These are phyloP conservation scores for Nothophaeocryptopus gaeumannii DNA, from an alignment of 2,329 filamentous ascomycete species.

Conservation along the genomic window DNA sequence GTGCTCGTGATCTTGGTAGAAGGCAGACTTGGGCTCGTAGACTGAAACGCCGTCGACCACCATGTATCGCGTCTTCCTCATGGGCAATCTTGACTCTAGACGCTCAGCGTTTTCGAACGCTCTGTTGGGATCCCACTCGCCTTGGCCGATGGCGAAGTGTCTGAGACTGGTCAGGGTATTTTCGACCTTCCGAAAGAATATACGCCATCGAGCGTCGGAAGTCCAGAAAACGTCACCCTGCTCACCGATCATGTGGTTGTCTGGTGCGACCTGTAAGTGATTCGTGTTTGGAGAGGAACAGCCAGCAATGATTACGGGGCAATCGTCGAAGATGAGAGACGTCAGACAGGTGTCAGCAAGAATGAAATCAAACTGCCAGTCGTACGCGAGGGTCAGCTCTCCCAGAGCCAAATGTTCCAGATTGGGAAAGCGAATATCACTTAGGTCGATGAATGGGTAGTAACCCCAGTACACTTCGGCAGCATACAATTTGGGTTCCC, in stretches of 20 bases:
- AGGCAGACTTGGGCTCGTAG: no score
- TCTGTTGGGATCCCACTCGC: no score
- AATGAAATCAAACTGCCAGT: conserved; percentile 51
- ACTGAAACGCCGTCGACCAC: no score
- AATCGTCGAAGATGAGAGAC: conserved; percentile 46
- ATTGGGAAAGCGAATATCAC: conserved; percentile 36
- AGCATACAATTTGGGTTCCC: background rate
- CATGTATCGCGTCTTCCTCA: no score
- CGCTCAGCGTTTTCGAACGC: no score
- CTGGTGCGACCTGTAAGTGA: background rate
- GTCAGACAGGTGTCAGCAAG: conserved; percentile 41
- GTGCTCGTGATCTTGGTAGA: no score
- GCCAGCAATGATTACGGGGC: conserved; percentile 26
- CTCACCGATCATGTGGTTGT: background rate
- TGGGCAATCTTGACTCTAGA: no score
- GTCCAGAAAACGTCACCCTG: background rate
- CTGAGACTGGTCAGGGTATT: conserved; percentile 1
- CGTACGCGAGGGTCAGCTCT: conserved; percentile 44
- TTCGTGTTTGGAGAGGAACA: background rate
- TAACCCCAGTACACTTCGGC: conserved; percentile 40
- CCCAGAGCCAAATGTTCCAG: conserved; percentile 43
- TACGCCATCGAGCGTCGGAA: conserved; percentile 14
- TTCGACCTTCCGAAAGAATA: conserved; percentile 4
- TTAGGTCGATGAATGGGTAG: conserved; percentile 40
- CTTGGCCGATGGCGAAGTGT: conserved; percentile 8